Base-by-base conservation (phyloP, 495 filamentous ascomycete genomes). In the Talaromyces liani region DNA sequence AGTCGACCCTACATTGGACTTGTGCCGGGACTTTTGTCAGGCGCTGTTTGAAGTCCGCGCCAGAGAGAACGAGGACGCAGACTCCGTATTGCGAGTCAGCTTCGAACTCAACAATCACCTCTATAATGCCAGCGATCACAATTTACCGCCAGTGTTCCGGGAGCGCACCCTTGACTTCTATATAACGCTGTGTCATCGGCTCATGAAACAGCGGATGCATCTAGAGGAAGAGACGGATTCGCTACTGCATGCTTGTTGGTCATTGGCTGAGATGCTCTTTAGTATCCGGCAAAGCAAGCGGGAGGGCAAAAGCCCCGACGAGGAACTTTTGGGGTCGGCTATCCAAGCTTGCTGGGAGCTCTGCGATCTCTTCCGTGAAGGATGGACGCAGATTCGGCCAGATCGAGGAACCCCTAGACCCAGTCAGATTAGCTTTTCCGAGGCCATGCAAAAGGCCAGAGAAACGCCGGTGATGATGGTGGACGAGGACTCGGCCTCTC, bases 261-360 rank as follows among this genome's bases (percentile, higher is more conserved):
- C 88, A 10, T 74, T 97, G 24, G 92, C 92, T 2, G 92, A 97
- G 71, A 96, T 96, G 91, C 82, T 97, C 1, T 96, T 96, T 74
- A 95, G 89, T 72, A 81, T 97, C 20, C 89, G 92, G 4, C 92
- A 97, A 68, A 93, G 86, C 72, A 88, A 84, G 65, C 77, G 85
- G 34, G 89, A 93, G 66, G 85, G 85, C 45, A 91, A 87, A 68
- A 72, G 76, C 0, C 78, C 90, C 0, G 91, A 95, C 68, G 90
- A 93, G 70, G 91, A 94, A 67, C 78, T 96, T 6, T 80, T 96
- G 6, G 87, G 90, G 16, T 93, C 90, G 3, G 91, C 92, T 0
- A 88, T 97, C 3, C 92, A 96, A 69, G 89, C 92, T 6, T 97
- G 92, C 74, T 97, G 92, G 92, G 92, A 96, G 67, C 84, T 97